These are phyloP conservation scores for Epichloe hybrida DNA, from an alignment of 2,329 filamentous ascomycete species.

Conservation along the genomic window DNA sequence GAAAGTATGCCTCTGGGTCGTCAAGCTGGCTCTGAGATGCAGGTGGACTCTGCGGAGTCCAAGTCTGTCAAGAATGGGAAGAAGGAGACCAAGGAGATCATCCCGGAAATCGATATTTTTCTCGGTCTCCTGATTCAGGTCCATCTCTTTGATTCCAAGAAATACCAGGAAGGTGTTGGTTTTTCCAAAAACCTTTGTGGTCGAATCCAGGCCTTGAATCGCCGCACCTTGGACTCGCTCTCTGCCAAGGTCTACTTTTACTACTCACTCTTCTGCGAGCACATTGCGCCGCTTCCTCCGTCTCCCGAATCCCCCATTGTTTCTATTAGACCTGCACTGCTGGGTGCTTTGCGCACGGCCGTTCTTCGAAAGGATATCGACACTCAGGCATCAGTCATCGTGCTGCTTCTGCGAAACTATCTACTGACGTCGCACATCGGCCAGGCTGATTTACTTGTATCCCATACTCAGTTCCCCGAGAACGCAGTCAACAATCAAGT, in stretches of 20 bases:
- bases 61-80: conserved; percentile 45
- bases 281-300: conserved; percentile 73
- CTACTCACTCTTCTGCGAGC: conserved; percentile 89
- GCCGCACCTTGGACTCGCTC: conserved; percentile 84
- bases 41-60: conserved; percentile 49
- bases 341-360: conserved; percentile 84
- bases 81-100: conserved; percentile 59
- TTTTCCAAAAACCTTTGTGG: conserved; percentile 78
- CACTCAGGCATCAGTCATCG: conserved; percentile 93
- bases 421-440: conserved; percentile 91
- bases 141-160: conserved; percentile 73
- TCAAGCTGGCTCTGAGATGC: conserved; percentile 51
- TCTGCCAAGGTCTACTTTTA: conserved; percentile 97
- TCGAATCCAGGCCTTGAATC: conserved; percentile 78
- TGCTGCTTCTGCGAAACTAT: conserved; percentile 89
- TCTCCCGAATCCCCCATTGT: conserved; percentile 82
- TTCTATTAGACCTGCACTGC: conserved; percentile 69
- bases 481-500: conserved; percentile 97
- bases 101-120: conserved; percentile 83
- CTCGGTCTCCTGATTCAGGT: conserved; percentile 78
- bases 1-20: conserved; percentile 50
- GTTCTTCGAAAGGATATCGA: conserved; percentile 94
- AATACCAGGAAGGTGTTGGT: conserved; percentile 63
- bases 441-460: conserved; percentile 89
- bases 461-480: conserved; percentile 87